phyloP scores from a whole-genome alignment of 148 eudicot genomes.

The Agrostemma githago region DNA sequence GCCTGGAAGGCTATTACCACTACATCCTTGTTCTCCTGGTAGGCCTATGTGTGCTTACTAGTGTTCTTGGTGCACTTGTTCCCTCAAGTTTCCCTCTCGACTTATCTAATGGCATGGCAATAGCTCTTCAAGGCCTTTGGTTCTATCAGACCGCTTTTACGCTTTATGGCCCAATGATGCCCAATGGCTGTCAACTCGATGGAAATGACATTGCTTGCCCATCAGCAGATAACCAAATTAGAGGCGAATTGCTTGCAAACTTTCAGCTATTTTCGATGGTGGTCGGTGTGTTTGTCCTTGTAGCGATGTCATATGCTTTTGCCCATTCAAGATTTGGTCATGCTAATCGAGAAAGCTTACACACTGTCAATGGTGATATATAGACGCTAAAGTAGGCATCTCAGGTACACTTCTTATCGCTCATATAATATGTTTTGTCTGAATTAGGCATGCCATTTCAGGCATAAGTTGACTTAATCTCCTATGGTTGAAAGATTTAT shows the following conservation, averaged over 20 bases:
- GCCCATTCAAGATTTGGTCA: slow-evolving; percentile 40
- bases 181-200: slow-evolving; percentile 58
- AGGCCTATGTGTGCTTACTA: slow-evolving; percentile 54
- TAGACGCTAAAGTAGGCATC: slow-evolving; percentile 16
- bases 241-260: slow-evolving; percentile 78
- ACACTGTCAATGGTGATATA: slow-evolving; percentile 17
- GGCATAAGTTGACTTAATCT: background rate
- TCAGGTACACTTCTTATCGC: background rate
- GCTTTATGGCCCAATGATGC: slow-evolving; percentile 91
- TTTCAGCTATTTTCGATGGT: slow-evolving; percentile 65
- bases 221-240: slow-evolving; percentile 36
- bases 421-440: background rate
- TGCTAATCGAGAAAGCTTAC: slow-evolving; percentile 17
- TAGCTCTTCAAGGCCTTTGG: slow-evolving; percentile 93
- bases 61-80: slow-evolving; percentile 54
- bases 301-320: slow-evolving; percentile 40
- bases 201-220: slow-evolving; percentile 46
- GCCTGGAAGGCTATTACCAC: slow-evolving; percentile 94
- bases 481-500: background rate
- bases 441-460: background rate
- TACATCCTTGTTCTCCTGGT: slow-evolving; percentile 71
- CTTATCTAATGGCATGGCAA: slow-evolving; percentile 58
- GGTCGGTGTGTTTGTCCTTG: slow-evolving; percentile 38
- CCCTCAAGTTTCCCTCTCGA: slow-evolving; percentile 79
- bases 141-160: slow-evolving; percentile 91